Evolutionary conservation across 192 early-diverging fungal genomes (phyloP).

Genomic region (Glomus cerebriforme): DNA sequence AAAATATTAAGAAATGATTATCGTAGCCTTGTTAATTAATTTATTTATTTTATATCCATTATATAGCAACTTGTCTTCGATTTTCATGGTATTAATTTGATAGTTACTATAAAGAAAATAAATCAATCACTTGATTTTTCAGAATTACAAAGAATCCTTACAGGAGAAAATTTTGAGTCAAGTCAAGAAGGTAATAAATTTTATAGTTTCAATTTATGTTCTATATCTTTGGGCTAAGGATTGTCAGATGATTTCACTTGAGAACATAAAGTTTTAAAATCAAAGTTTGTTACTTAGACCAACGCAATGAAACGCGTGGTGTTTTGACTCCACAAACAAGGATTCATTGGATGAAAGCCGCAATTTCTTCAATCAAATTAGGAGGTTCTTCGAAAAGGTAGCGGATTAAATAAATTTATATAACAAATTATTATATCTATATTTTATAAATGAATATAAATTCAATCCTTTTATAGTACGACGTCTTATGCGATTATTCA

Average conservation of each 20-base stretch:
- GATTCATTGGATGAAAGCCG: conserved; percentile 70
- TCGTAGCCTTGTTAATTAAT: neutral
- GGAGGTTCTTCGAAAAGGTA: conserved; percentile 62
- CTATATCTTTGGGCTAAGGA: no score
- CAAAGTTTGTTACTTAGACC: neutral
- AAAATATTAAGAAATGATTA: neutral
- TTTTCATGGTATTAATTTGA: conserved; percentile 73
- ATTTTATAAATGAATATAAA: no score
- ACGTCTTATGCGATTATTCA: conserved; percentile 79
- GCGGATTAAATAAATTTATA: neutral
- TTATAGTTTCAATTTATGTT: no score
- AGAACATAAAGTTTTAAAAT: neutral
- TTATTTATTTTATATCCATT: conserved; percentile 28
- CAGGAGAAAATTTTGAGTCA: conserved; percentile 33
- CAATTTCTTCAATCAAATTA: conserved; percentile 75
- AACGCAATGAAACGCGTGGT: conserved; percentile 51
- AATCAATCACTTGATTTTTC: conserved; percentile 58
- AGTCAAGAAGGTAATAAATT: conserved; percentile 32
- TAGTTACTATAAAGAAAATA: conserved; percentile 40
- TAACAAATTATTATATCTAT: no score
- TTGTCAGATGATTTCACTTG: neutral
- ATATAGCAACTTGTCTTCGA: conserved; percentile 67
- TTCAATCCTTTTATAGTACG: conserved; percentile 40
- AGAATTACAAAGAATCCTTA: conserved; percentile 47
- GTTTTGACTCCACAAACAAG: conserved; percentile 74